Base-by-base conservation (phyloP, 805 yeast genomes). In the Metschnikowia lachancei region DNA sequence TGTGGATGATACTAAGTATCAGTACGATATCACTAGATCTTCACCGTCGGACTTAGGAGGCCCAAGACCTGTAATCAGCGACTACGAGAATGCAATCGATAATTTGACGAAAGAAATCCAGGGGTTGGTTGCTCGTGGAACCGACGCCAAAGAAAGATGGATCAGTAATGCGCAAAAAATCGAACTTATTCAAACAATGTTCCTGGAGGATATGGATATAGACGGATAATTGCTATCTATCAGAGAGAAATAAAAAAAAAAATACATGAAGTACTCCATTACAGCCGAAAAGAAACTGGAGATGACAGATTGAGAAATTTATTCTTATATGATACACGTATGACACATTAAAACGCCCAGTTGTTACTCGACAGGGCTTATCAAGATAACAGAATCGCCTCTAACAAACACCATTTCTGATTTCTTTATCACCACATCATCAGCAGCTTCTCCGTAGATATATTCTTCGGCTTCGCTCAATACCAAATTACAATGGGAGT, bases 401-500 rank as follows among this genome's bases (percentile, higher is more conserved):
- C 99, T 83, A 13, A 94, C 91, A 68, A 92, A 92, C 36, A 94
- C 82, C 90, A 94, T 87, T 46, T 88, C 96, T 14, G 89, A 78
- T 51, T 77, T 76, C 60, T 82, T 85, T 16, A 69, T 70, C n/a
- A 53, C 58, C 2, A 70, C 69, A 38, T 74, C 76, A 26, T 65
- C 61, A 3, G 69, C 78, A n/a, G 51, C 57, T 3, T 74, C 78
- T 32, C 74, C 72, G 63, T 79, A 87, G 32, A 91, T 81, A 1
- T 86, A 87, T 62, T 94, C 99, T 45, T 77, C 78, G 7, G 96
- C 97, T 58, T 94, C 95, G 56, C 97, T 89, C 52, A 94, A 77
- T 32, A 94, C 97, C 76, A 94, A 81, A 64, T 95, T 94, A 69
- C 98, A 94, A 68, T 92, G 99, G 39, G 95, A 86, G 68, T 92